Evolutionary conservation across 1,284 basidiomycete genomes (phyloP), one percentile per base, ranked within the genome.

Genomic region (Pascua guehoae): DNA sequence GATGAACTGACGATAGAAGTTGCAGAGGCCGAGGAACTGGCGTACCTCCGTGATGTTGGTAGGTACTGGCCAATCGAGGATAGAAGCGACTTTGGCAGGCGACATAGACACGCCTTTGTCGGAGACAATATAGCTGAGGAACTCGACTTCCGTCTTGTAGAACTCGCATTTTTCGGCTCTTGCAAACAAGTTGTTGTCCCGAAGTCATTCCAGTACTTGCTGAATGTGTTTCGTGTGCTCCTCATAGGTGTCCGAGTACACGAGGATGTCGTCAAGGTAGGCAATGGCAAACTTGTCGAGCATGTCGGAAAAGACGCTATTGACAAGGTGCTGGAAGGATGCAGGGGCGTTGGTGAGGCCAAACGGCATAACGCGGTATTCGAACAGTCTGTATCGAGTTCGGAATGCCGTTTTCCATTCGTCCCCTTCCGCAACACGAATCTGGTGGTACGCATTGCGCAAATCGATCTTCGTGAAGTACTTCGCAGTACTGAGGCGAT

Each of bases 1-100:
- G 42, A 82, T 79, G 64, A 81, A 81, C 7, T 69, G 54, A 1
- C 74, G 63, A 53, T 75, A 80, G 64, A 79, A 81, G 60, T 80
- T 81, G 41, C 67, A 68, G 47, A 79, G 75, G 24, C 77, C 76
- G 9, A 79, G 64, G 68, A 78, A 79, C 3, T 60, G 63, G 52
- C 74, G 76, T 10, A 80, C 54, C 9, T 78, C 68, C 39, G 67
- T 63, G 32, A 78, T 59, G 3, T 52, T 65, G 0, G 44, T 59
- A 1, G 80, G 81, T 1, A 36, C 37, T 0, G 75, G 77, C 81
- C 81, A 83, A 7, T 69, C 54, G 1, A 46, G 16, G 43, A 82
- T 72, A 1, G 70, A 66, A 2, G 69, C 36, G 0, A 83, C 56
- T 63, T 83, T 83, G 14, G 0, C 37, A n/a, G n/a, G n/a, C n/a